A percentile compares a stretch with the other conserved stretches of the same genome.
These are phyloP conservation scores for Euphorbia schlechtendalii DNA, from an alignment of 441 rosid species.

Conservation along the genomic window DNA sequence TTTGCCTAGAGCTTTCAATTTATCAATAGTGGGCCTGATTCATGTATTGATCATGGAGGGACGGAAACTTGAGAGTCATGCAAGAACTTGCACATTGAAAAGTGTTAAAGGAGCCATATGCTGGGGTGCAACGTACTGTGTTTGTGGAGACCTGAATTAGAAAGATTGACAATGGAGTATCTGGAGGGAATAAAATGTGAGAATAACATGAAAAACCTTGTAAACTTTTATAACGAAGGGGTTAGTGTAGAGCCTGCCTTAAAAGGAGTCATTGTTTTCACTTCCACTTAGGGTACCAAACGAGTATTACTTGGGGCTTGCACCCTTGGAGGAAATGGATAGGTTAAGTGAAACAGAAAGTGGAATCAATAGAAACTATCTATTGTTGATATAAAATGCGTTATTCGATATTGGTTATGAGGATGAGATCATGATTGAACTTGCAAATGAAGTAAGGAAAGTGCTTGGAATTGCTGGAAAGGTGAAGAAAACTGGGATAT, in stretches of 20 bases:
- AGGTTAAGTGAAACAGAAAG: no score
- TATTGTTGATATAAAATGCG: conserved; percentile 81
- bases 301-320: conserved; percentile 85
- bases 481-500: no score
- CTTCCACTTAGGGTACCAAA: conserved; percentile 76
- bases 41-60: conserved; percentile 97
- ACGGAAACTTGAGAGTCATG: conserved; percentile 91
- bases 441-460: conserved; percentile 85
- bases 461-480: conserved; percentile 37
- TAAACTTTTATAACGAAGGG: conserved; percentile 79
- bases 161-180: conserved; percentile 86
- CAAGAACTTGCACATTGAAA: conserved; percentile 92
- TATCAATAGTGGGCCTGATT: neutral
- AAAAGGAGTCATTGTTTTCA: conserved; percentile 33
- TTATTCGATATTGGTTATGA: conserved; percentile 81
- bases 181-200: conserved; percentile 92
- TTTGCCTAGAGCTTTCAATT: no score
- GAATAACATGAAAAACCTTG: conserved; percentile 67
- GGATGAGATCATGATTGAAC: conserved; percentile 71
- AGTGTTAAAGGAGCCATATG: conserved; percentile 64
- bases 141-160: conserved; percentile 72
- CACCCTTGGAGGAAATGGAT: conserved; percentile 73
- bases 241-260: conserved; percentile 21
- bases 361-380: conserved; percentile 91
- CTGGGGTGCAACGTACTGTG: conserved; percentile 90